These are phyloP conservation scores for Kurtzmaniella fragi DNA, from an alignment of 805 yeast species.

Conservation along the genomic window DNA sequence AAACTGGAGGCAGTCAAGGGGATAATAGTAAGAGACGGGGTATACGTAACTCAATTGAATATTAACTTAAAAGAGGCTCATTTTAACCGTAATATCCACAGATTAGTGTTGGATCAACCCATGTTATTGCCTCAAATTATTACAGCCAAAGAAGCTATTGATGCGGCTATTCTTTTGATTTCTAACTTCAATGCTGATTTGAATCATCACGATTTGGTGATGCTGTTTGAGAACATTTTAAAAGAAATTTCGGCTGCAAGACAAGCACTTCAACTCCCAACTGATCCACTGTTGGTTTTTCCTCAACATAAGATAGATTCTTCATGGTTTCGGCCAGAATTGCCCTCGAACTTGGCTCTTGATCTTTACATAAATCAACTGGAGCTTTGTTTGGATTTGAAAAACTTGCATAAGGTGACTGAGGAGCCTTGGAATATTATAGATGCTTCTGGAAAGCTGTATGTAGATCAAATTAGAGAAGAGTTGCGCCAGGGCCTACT, in stretches of 20 bases:
- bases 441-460: constrained; percentile 44
- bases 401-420: constrained; percentile 43
- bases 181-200: constrained; percentile 10
- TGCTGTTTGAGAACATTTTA: constrained; percentile 22
- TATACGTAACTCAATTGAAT: constrained; percentile 45
- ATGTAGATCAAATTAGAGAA: constrained; percentile 54
- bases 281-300: constrained; percentile 51
- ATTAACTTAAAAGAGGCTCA: constrained; percentile 38
- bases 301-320: constrained; percentile 47
- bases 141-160: constrained; percentile 41
- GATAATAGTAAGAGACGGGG: constrained; percentile 50
- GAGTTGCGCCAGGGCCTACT: constrained; percentile 26
- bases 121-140: constrained; percentile 40
- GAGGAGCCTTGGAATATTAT: constrained; percentile 62
- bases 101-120: constrained; percentile 24
- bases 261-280: constrained; percentile 30
- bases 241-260: constrained; percentile 32
- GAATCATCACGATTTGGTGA: constrained; percentile 15
- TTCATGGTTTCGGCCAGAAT: constrained; percentile 38
- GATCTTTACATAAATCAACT: constrained; percentile 59
- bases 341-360: constrained; percentile 44
- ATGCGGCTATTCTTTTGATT: constrained; percentile 26
- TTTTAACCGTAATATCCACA: constrained; percentile 28
- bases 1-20: constrained; percentile 60
- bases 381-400: constrained; percentile 58